Conservation (phyloP, 495 filamentous ascomycete species). For the Neurospora sp. region DNA sequence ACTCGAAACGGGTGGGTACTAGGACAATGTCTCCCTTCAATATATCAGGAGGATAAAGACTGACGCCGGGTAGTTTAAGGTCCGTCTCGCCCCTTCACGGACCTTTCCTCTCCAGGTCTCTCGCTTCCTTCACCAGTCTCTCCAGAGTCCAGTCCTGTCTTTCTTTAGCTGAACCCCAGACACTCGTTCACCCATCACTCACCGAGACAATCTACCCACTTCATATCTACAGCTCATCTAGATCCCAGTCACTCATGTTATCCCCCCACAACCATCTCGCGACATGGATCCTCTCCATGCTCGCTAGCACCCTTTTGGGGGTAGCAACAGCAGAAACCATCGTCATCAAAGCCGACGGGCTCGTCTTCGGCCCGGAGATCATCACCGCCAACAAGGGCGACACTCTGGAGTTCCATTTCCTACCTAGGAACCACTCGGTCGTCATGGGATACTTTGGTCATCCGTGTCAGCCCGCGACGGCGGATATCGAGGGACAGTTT, state of each 20-base stretch:
- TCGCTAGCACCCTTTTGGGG: background rate
- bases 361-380: background rate
- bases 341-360: background rate
- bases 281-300: background rate
- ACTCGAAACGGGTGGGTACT: no score
- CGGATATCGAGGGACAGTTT: background rate
- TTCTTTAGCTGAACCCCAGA: background rate
- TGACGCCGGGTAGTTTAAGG: background rate
- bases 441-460: background rate
- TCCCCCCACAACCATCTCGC: background rate
- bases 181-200: background rate
- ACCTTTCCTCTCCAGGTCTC: background rate
- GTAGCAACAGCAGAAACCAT: background rate
- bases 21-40: background rate
- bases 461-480: background rate
- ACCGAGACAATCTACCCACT: background rate
- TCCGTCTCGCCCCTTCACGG: background rate
- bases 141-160: background rate
- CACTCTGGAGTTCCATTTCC: background rate
- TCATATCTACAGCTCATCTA: background rate
- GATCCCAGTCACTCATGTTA: background rate
- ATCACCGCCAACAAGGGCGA: background rate
- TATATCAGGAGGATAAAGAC: background rate
- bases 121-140: background rate
- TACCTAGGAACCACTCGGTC: background rate